A percentile compares a stretch with the other conserved stretches of the same genome.
phyloP scores from a whole-genome alignment of 2,329 filamentous ascomycete species.

The Exophiala spinifera region DNA sequence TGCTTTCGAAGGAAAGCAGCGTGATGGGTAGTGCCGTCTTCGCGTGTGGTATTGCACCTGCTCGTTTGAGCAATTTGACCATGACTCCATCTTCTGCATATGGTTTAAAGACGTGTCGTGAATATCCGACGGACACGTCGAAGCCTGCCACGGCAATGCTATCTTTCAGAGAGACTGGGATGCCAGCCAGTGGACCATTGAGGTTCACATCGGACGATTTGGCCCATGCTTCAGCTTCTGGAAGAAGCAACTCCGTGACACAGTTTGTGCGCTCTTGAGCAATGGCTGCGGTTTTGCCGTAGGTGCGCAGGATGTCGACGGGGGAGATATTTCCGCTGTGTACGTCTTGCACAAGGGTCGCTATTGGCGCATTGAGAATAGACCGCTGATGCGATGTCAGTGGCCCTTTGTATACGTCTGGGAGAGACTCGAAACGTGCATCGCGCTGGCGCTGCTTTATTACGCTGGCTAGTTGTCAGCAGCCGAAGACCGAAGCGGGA shows the following conservation, averaged over 20 bases:
- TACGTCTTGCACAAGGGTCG: slow-evolving; percentile 72
- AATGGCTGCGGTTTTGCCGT: slow-evolving; percentile 79
- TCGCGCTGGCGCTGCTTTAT: slow-evolving; percentile 76
- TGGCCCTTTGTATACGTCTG: slow-evolving; percentile 61
- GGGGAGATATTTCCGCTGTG: slow-evolving; percentile 66
- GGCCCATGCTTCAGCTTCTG: slow-evolving; percentile 72
- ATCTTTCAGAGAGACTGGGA: slow-evolving; percentile 81
- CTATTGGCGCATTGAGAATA: slow-evolving; percentile 71
- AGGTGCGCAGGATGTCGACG: slow-evolving; percentile 73
- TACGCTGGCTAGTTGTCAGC: slow-evolving; percentile 50
- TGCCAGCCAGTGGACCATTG: slow-evolving; percentile 77
- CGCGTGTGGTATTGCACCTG: slow-evolving; percentile 82
- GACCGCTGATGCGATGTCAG: slow-evolving; percentile 63
- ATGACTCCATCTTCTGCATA: slow-evolving; percentile 65
- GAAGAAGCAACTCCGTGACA: slow-evolving; percentile 79
- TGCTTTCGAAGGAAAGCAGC: slow-evolving; percentile 79
- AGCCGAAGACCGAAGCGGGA: background rate
- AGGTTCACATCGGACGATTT: slow-evolving; percentile 60
- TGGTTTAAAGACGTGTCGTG: slow-evolving; percentile 66
- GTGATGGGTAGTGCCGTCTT: slow-evolving; percentile 91
- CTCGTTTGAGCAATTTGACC: slow-evolving; percentile 76
- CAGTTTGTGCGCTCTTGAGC: slow-evolving; percentile 88
- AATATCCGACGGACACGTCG: slow-evolving; percentile 79
- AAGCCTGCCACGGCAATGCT: slow-evolving; percentile 76
- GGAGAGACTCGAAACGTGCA: slow-evolving; percentile 65